A percentile compares a stretch with the other conserved stretches of the same genome.
Evolutionary conservation across 352 stramenopile genomes (phyloP).

Genomic region (Pythium folliculosum): DNA sequence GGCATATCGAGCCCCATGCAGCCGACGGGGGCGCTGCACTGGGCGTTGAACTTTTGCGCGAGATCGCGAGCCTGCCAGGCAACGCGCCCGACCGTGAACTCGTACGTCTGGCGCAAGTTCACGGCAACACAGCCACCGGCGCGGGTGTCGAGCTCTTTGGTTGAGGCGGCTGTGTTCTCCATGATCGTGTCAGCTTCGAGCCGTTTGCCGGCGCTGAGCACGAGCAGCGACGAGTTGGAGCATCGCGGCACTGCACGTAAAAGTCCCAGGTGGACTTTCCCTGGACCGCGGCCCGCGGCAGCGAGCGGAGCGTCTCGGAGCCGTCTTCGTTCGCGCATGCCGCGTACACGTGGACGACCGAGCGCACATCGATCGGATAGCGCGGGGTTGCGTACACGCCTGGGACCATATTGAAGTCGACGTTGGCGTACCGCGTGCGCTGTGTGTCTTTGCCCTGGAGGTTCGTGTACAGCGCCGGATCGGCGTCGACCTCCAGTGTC

Average conservation of each 20-base stretch:
- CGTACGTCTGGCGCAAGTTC: conserved; percentile 1
- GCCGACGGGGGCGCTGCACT: neutral
- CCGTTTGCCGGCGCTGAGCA: neutral
- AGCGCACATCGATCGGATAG: neutral
- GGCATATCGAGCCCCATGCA: neutral
- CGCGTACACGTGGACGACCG: neutral
- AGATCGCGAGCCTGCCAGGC: neutral
- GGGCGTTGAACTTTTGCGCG: neutral
- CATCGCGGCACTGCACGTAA: neutral
- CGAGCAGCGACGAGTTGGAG: conserved; percentile 2
- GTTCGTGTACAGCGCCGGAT: neutral
- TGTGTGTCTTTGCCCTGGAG: neutral
- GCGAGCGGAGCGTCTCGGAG: neutral
- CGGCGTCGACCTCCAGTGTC: neutral
- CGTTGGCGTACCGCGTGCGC: neutral
- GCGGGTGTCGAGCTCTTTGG: neutral
- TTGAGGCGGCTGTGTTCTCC: neutral
- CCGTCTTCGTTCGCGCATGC: neutral
- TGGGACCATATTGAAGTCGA: neutral
- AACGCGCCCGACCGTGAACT: neutral
- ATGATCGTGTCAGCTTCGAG: neutral
- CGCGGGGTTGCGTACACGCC: neutral
- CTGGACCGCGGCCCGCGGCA: too few relatives aligned
- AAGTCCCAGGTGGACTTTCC: neutral
- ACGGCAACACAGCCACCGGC: neutral